These are phyloP conservation scores for Coffea humblotiana DNA, from an alignment of 305 asterid species.

Conservation along the genomic window DNA sequence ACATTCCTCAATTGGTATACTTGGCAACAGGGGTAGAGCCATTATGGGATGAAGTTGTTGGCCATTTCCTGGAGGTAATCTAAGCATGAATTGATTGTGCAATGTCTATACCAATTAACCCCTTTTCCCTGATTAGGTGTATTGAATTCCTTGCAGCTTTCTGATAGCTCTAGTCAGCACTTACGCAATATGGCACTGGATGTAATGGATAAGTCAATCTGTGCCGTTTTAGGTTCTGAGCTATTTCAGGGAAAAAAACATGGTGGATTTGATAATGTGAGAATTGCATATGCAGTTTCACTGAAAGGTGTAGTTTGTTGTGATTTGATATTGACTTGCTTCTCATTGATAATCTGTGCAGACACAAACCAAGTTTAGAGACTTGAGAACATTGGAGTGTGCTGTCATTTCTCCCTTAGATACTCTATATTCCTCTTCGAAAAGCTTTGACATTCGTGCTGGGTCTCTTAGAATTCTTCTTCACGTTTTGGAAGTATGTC, in stretches of 20 bases:
- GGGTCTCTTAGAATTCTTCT: conserved; percentile 91
- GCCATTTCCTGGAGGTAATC: conserved; percentile 87
- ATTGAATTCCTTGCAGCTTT: conserved; percentile 64
- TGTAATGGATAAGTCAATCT: conserved; percentile 90
- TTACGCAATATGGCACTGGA: conserved; percentile 77
- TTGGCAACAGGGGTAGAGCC: conserved; percentile 81
- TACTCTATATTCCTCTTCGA: conserved; percentile 72
- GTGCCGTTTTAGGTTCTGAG: conserved; percentile 90
- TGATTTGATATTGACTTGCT: neutral
- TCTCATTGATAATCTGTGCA: conserved; percentile 31
- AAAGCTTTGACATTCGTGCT: conserved; percentile 69
- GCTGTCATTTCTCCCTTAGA: conserved; percentile 80
- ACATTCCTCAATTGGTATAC: conserved; percentile 11
- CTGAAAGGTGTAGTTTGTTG: conserved; percentile 5
- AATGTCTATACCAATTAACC: neutral
- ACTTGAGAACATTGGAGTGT: conserved; percentile 78
- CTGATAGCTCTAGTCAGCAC: conserved; percentile 69
- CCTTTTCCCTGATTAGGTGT: conserved; percentile 13
- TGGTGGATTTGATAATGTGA: conserved; percentile 54
- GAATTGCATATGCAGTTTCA: conserved; percentile 30
- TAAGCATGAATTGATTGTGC: neutral
- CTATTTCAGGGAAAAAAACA: conserved; percentile 55
- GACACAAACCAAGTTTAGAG: conserved; percentile 46
- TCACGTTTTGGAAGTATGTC: conserved; percentile 84
- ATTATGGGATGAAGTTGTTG: conserved; percentile 83